phyloP scores from a whole-genome alignment of 139 green algal species.

The Chlamydomonas schloesseri region DNA sequence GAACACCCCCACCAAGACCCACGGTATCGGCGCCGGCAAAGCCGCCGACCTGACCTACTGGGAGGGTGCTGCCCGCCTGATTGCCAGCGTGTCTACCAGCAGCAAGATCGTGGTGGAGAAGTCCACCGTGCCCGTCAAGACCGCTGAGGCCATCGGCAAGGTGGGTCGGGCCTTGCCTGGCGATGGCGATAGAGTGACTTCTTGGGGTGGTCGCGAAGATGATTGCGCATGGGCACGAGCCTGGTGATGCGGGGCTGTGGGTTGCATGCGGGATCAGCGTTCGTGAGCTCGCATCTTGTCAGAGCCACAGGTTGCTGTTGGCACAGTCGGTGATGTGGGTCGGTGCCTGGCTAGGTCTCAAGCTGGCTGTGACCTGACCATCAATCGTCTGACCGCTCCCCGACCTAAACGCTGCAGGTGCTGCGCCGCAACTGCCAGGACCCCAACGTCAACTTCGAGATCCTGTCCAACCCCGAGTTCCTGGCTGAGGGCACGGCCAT shows the following conservation, averaged over 20 bases:
- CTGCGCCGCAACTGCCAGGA: slow-evolving; percentile 84
- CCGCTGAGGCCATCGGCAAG: slow-evolving; percentile 98
- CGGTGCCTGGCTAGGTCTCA: too few species aligned
- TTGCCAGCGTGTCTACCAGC: slow-evolving; percentile 86
- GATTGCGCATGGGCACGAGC: too few species aligned
- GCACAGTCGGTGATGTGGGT: too few species aligned
- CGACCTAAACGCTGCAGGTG: slow-evolving; percentile 45
- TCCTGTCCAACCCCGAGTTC: slow-evolving; percentile 96
- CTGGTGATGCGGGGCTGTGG: too few species aligned
- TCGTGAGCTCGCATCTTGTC: too few species aligned
- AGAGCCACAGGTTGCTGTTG: too few species aligned
- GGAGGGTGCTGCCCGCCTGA: slow-evolving; percentile 96
- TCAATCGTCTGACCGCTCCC: too few species aligned
- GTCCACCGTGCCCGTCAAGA: slow-evolving; percentile 99
- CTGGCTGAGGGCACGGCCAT: slow-evolving; percentile 94
- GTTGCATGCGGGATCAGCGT: too few species aligned
- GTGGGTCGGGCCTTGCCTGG: slow-evolving; percentile 20
- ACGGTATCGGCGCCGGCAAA: slow-evolving; percentile 95
- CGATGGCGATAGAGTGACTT: too few species aligned
- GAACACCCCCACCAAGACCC: slow-evolving; percentile 99
- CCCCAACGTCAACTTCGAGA: slow-evolving; percentile 90
- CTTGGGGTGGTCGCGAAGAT: too few species aligned
- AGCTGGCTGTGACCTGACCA: too few species aligned
- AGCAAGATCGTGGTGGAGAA: slow-evolving; percentile 99
- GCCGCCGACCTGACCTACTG: slow-evolving; percentile 99